These are phyloP conservation scores for Fusarium graminum DNA, from an alignment of 2,329 filamentous ascomycete species.

Conservation along the genomic window DNA sequence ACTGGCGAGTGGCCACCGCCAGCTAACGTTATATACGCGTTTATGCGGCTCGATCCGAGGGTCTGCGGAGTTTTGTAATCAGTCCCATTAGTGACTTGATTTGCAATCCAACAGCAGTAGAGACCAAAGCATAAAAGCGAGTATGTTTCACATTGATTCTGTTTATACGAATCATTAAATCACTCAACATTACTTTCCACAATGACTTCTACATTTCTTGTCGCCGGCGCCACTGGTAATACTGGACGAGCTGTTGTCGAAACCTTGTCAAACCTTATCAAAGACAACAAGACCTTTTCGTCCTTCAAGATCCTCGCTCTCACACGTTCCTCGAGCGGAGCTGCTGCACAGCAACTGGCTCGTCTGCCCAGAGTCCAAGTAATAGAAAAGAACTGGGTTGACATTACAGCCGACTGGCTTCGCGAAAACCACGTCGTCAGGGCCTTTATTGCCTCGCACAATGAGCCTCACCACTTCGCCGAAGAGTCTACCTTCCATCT, in stretches of 20 bases:
- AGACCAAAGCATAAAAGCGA: too few relatives aligned
- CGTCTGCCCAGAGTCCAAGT: not conserved
- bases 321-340: not conserved
- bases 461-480: not conserved
- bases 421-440: not conserved
- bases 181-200: too few relatives aligned
- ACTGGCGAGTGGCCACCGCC: too few relatives aligned
- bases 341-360: not conserved
- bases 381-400: slow-evolving; percentile 1
- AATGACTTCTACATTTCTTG: not conserved
- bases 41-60: too few relatives aligned
- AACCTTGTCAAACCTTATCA: not conserved
- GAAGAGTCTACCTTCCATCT: not conserved
- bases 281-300: accelerated
- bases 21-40: too few relatives aligned
- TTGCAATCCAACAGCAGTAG: too few relatives aligned
- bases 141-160: too few relatives aligned
- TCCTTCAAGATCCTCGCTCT: not conserved
- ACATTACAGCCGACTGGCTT: not conserved
- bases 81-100: too few relatives aligned
- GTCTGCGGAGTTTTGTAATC: too few relatives aligned
- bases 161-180: too few relatives aligned
- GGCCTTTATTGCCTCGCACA: not conserved
- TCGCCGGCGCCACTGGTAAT: slow-evolving; percentile 1
- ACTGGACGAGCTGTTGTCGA: not conserved